Base-by-base conservation (phyloP, 2,329 filamentous ascomycete species). In the Kalmusia sp. region DNA sequence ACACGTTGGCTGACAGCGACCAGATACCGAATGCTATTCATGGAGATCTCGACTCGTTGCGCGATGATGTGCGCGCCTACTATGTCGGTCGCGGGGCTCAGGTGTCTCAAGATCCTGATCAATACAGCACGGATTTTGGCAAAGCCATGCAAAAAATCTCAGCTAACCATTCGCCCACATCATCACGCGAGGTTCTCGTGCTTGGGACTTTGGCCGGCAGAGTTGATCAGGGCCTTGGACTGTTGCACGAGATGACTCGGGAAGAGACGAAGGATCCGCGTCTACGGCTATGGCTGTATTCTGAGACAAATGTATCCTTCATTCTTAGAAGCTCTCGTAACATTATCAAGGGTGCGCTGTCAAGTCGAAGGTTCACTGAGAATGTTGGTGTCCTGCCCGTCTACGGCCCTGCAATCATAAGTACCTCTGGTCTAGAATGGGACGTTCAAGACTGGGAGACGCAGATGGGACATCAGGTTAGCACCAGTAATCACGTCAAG, bases 41-140 rank as follows among this genome's bases (percentile, higher is more conserved):
- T 62, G 95, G 95, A 40, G 95, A 99, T 71, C 82, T 99, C 8
- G 95, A 99, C 77, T 97, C 93, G 3, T 79, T 98, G 15, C 77
- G 77, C 2, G 79, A 84, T 8, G 76, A 84, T 11, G 83, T 90
- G 9, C 81, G 81, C 47, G 66, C 80, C n/a, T 88, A 89, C 74
- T 96, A 93, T 76, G 79, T 82, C 28, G 76, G 79, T 19, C 80
- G 82, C 47, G 73, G 80, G 24, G 83, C 91, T 2, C 68, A 80
- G 11, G 80, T 98, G 48, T 81, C 91, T 59, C 79, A 86, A 63
- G 87, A 93, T 58, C 72, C 80, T n/a, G 91, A 96, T 69, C 91
- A 98, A 74, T 85, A 96, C 63, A 89, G 88, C 17, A 96, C 95
- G 24, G 95, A 99, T 73, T 96, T 98, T 64, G 87, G 84, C 64